Percentiles rank a stretch among this genome's conserved stretches.
These are phyloP conservation scores for Amorphotheca resinae DNA, from an alignment of 495 filamentous ascomycete genomes.

Conservation along the genomic window DNA sequence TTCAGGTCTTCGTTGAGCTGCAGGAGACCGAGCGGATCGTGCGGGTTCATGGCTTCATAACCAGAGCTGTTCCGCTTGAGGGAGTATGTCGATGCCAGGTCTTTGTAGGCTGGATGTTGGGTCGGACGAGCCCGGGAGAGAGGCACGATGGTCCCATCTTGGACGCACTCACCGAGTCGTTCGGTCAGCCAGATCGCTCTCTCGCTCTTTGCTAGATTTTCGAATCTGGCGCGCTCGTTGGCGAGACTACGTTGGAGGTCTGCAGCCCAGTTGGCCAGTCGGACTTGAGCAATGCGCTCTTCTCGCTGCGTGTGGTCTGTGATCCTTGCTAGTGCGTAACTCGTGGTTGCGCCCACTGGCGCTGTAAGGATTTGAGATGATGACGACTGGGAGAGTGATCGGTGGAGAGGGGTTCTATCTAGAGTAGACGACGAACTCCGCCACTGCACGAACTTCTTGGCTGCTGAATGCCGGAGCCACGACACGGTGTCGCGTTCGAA, in stretches of 20 bases:
- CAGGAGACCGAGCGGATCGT: constrained; percentile 69
- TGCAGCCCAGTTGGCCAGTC: constrained; percentile 78
- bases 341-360: constrained; percentile 31
- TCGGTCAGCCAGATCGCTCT: constrained; percentile 70
- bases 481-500: constrained; percentile 70
- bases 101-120: constrained; percentile 1
- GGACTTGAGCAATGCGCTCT: constrained; percentile 63
- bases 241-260: constrained; percentile 76
- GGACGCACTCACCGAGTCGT: constrained; percentile 57
- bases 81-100: background rate
- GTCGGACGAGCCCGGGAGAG: constrained; percentile 11
- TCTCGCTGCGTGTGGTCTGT: constrained; percentile 60
- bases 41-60: constrained; percentile 27
- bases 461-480: constrained; percentile 78
- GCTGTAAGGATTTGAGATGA: constrained; percentile 13
- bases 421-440: constrained; percentile 24
- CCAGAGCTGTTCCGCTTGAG: constrained; percentile 11
- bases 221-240: constrained; percentile 69
- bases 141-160: constrained; percentile 56
- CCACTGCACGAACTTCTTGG: constrained; percentile 75
- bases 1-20: constrained; percentile 56
- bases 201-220: constrained; percentile 56
- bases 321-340: constrained; percentile 58
- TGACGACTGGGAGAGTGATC: constrained; percentile 10
- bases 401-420: constrained; percentile 18